Evolutionary conservation across 768 basidiomycete species (phyloP), one percentile per base, ranked within the genome.

Genomic region (Lepiota brunneoincarnata): DNA sequence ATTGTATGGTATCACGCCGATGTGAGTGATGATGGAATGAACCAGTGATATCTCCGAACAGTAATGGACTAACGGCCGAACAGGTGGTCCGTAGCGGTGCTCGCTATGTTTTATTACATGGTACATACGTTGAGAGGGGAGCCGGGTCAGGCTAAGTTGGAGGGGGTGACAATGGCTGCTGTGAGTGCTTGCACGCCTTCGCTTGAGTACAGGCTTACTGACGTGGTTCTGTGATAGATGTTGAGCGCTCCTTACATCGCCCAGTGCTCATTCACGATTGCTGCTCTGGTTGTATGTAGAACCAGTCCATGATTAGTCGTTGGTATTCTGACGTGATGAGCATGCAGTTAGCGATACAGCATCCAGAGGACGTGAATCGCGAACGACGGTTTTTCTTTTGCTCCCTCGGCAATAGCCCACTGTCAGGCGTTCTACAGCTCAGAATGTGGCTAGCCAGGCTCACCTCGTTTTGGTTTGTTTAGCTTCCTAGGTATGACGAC

Each of bases 1-100:
- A 1, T 56, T 79, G 0, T 69, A 65, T 54, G 74, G 73, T 6
- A 72, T 73, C 17, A 68, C 64, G 14, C 75, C 75, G 10, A 75
- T 75, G 73, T 72, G 46, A 51, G 70, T 60, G 9, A 4, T 31
- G 31, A 31, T 31, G 7, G n/a, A 3, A 20, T 38, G 2, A 12
- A 18, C 40, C 28, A 48, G 9, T 36, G 17, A 18, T 28, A 37
- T 15, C 24, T n/a, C 37, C 31, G 38, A n/a, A 31, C 17, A 48
- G 14, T 18, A 35, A 23, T 42, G 44, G 15, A 43, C 24, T 45
- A 36, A 11, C 43, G 6, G 37, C 15, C 36, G 37, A 5, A n/a
- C 28, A 72, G 70, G 71, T 73, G 70, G 69, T 66, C 71, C 43
- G 67, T 70, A 6, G 69, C 72, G 6, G 62, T 75, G 6, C 58